Evolutionary conservation across 768 basidiomycete genomes (phyloP), one percentile per base, ranked within the genome.

Genomic region (Symmetrospora coprosmae): DNA sequence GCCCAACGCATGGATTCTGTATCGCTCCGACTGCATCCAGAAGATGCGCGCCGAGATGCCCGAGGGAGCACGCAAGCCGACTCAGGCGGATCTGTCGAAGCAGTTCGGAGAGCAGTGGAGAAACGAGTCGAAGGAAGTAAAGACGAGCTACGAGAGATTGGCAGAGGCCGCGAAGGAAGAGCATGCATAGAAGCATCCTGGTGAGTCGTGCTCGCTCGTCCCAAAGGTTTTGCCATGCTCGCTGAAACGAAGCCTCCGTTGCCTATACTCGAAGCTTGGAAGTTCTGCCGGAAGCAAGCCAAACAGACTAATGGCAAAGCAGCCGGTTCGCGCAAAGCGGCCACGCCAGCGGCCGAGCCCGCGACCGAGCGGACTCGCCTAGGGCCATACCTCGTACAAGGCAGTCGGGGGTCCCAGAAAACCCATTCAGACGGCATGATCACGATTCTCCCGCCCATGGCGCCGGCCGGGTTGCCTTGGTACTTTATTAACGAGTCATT

Each of bases 1-100:
- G 4, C 79, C 81, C 5, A 89, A 87, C 69, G 81, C 86, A 0
- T 89, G 85, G 84, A 87, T 89, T 61, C 65, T 87, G n/a, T 89
- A 84, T 72, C 80, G 86, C 38, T 80, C 82, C 2, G 77, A 81
- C 62, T 79, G 78, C 67, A 62, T 64, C 30, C 72, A 50, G 69
- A 67, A 69, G 71, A 30, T 43, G 17, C 41, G 55, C 25, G 55
- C 41, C 4, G 30, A 4, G 9, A 9, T 40, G 19, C 55, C 31
- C 14, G 38, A 40, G 25, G 55, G 55, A 3, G 33, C 71, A 73
- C 64, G 72, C 61, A 63, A 76, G 37, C 51, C 73, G 2, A 70
- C 78, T 2, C 86, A 87, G 69, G 78, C 81, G 2, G 77, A 79
- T 14, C 77, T 86, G 39, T 86, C 85, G 41, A 79, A 78, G 61